phyloP scores from a whole-genome alignment of 2,329 filamentous ascomycete genomes.

The Sporothrix brunneoviolacea region DNA sequence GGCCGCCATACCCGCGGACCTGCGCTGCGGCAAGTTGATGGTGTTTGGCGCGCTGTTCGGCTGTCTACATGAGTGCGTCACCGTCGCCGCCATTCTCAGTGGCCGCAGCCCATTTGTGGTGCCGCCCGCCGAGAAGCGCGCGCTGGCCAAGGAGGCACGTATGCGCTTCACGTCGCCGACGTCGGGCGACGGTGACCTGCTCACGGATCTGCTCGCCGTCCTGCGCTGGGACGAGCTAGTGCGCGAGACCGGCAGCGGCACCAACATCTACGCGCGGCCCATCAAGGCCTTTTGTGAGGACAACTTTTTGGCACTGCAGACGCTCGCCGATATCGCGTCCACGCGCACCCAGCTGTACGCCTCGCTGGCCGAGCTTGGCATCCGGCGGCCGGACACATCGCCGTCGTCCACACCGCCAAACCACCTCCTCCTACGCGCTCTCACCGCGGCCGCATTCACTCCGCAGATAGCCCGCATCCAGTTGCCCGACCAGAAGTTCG shows the following conservation, averaged over 20 bases:
- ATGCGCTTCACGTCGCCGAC: constrained; percentile 56
- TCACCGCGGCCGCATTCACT: constrained; percentile 67
- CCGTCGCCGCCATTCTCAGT: constrained; percentile 87
- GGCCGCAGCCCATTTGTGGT: constrained; percentile 71
- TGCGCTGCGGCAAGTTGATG: constrained; percentile 89
- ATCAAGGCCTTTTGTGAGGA: constrained; percentile 73
- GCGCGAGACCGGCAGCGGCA: constrained; percentile 32
- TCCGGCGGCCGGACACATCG: constrained; percentile 45
- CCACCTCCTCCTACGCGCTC: constrained; percentile 54
- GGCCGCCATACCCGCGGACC: constrained; percentile 89
- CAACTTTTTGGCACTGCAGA: constrained; percentile 78
- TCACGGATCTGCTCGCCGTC: constrained; percentile 81
- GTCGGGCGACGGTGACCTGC: constrained; percentile 72
- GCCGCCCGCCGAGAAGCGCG: constrained; percentile 72
- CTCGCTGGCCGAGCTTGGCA: constrained; percentile 77
- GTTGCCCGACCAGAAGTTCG: constrained; percentile 94
- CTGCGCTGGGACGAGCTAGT: constrained; percentile 71
- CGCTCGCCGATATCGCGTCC: constrained; percentile 79
- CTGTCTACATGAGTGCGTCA: constrained; percentile 81
- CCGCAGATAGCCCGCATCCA: constrained; percentile 89
- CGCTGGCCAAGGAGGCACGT: constrained; percentile 71
- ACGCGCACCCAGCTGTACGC: constrained; percentile 81
- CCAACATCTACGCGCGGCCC: constrained; percentile 47
- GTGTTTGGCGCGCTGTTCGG: constrained; percentile 92
- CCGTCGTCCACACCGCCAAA: constrained; percentile 21